Percentiles rank a stretch among this genome's conserved stretches.
Conservation (phyloP, 202 grass and related monocot species). For the Panicum virgatum region DNA sequence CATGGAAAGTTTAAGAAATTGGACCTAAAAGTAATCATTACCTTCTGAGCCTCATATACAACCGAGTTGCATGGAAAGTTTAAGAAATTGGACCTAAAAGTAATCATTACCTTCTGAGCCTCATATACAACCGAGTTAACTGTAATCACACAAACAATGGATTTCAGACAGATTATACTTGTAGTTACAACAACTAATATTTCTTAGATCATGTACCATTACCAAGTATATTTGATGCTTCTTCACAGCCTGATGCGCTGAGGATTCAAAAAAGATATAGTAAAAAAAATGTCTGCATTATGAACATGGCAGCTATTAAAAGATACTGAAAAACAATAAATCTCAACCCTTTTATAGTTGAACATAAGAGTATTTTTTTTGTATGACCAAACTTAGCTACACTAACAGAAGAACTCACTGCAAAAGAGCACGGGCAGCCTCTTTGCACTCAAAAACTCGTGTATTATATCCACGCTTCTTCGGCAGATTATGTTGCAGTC, state of each 20-base stretch:
- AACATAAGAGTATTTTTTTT: background rate
- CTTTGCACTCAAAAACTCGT: conserved; percentile 85
- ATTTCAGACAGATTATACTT: conserved; percentile 15
- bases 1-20: background rate
- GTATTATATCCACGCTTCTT: conserved; percentile 87
- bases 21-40: conserved; percentile 21
- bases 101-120: conserved; percentile 56
- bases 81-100: conserved; percentile 2
- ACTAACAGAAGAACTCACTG: conserved; percentile 55
- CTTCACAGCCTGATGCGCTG: conserved; percentile 49
- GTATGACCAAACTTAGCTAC: background rate
- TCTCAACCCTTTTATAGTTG: background rate
- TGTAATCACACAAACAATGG: conserved; percentile 25
- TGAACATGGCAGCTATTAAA: background rate
- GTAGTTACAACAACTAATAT: conserved; percentile 12
- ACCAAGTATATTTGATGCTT: conserved; percentile 47
- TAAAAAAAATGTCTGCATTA: conserved; percentile 20
- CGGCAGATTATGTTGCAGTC: conserved; percentile 79
- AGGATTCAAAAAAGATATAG: conserved; percentile 42
- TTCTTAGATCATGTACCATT: conserved; percentile 47
- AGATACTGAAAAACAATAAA: background rate
- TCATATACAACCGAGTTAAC: conserved; percentile 69
- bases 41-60: conserved; percentile 68
- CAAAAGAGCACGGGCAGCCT: conserved; percentile 73
- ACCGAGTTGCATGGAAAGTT: background rate